Base-by-base conservation (phyloP, 768 basidiomycete genomes). In the Macrolepiota dolichaula region DNA sequence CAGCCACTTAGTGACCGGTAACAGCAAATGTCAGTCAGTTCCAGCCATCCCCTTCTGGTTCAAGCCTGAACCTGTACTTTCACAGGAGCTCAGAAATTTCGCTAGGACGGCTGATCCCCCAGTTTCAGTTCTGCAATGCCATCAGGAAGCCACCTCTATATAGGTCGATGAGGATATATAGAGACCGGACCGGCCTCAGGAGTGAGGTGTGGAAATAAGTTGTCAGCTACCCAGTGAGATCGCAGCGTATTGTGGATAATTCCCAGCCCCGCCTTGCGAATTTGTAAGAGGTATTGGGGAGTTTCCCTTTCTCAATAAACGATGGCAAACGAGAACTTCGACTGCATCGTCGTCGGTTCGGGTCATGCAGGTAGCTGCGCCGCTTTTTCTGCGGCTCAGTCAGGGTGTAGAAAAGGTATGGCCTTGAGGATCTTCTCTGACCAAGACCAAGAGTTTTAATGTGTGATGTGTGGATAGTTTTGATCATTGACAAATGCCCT, bases 331-430 rank as follows among this genome's bases (percentile, higher is more conserved):
- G 54, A 62, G 56, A 79, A 74, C 3, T 32, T 32, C 66, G 86
- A 88, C 66, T 86, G 84, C 65, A 76, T 89, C 64, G 77, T 89
- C 44, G 74, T 89, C 15, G 86, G 87, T 13, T 83, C 86, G 25
- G 86, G 87, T 19, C 82, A 89, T 68, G 87, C 87, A 55, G 87
- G 86, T 27, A 83, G 83, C 64, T 86, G 81, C 61, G 86, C 87
- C 5, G 87, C 87, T 0, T 73, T 86, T 46, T 75, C 85, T 53
- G 86, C 87, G 13, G 74, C 73, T 47, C 83, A 88, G 63, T 72
- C 81, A 53, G 87, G 87, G 42, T 85, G 85, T 70, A 73, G 71
- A 53, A 78, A 79, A 70, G 79, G 80, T 77, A 64, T 70, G 61
- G 15, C n/a, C n/a, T 46, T 44, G 52, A 32, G 24, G 55, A 37